Conservation (phyloP, 148 eudicot genomes). For the Drosera capensis region DNA sequence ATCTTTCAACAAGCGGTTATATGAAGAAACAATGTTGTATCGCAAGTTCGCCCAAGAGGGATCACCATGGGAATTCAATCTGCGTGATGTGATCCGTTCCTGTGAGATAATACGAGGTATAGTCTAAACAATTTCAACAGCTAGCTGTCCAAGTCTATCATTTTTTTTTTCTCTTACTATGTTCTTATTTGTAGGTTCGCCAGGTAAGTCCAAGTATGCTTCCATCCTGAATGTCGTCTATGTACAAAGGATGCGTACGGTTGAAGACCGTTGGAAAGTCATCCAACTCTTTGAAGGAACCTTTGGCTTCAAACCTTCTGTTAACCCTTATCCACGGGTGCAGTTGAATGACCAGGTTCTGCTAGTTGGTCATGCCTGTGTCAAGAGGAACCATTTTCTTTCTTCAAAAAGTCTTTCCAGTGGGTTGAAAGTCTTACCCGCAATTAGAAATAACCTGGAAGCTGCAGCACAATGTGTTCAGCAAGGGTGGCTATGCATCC, state of each 20-base stretch:
- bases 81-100: slow-evolving; percentile 85
- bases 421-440: slow-evolving; percentile 64
- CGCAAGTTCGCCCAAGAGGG: slow-evolving; percentile 78
- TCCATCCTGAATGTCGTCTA: slow-evolving; percentile 68
- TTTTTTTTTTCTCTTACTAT: too few species aligned
- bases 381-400: slow-evolving; percentile 36
- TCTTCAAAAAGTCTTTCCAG: slow-evolving; percentile 21
- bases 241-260: slow-evolving; percentile 89
- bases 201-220: slow-evolving; percentile 31
- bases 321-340: slow-evolving; percentile 61
- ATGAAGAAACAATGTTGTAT: slow-evolving; percentile 75
- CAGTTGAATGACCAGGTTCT: slow-evolving; percentile 45
- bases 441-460: slow-evolving; percentile 55
- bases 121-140: background rate
- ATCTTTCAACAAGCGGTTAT: slow-evolving; percentile 49
- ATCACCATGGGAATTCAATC: slow-evolving; percentile 98
- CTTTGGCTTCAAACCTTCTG: slow-evolving; percentile 39
- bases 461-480: slow-evolving; percentile 65
- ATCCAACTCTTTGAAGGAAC: slow-evolving; percentile 49
- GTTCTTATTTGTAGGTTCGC: slow-evolving; percentile 40
- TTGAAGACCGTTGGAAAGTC: slow-evolving; percentile 59
- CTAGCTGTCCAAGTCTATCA: background rate
- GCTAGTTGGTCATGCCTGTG: slow-evolving; percentile 36
- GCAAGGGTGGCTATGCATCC: slow-evolving; percentile 77
- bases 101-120: slow-evolving; percentile 80